Conservation (phyloP, 805 yeast species). For the Torulaspora franciscae region DNA sequence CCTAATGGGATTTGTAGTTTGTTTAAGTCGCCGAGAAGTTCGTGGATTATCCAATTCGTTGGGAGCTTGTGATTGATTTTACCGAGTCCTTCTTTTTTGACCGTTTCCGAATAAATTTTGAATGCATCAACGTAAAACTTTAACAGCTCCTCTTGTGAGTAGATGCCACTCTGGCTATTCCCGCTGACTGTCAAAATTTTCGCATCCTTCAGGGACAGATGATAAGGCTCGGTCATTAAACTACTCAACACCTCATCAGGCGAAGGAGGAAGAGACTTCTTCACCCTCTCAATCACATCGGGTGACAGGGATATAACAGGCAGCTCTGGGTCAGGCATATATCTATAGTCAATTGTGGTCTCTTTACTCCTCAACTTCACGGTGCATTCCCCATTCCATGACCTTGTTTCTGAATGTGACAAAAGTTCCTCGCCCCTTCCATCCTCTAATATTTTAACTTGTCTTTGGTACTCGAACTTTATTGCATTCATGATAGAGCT, state of each 20-base stretch:
- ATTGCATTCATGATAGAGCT: slow-evolving; percentile 76
- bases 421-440: slow-evolving; percentile 34
- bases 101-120: slow-evolving; percentile 34
- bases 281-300: slow-evolving; percentile 41
- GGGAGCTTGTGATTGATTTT: slow-evolving; percentile 38
- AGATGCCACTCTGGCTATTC: slow-evolving; percentile 26
- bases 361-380: slow-evolving; percentile 70
- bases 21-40: slow-evolving; percentile 63
- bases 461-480: slow-evolving; percentile 67
- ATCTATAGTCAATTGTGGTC: slow-evolving; percentile 78
- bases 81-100: slow-evolving; percentile 17
- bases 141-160: slow-evolving; percentile 38
- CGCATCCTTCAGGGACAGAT: slow-evolving; percentile 68
- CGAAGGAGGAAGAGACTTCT: slow-evolving; percentile 45
- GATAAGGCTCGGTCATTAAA: slow-evolving; percentile 48
- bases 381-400: slow-evolving; percentile 83
- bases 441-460: slow-evolving; percentile 44
- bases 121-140: slow-evolving; percentile 45
- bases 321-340: slow-evolving; percentile 91
- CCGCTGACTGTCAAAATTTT: slow-evolving; percentile 54
- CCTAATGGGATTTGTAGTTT: slow-evolving; percentile 40
- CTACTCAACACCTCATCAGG: slow-evolving; percentile 55
- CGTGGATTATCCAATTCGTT: slow-evolving; percentile 80
- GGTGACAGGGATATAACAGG: slow-evolving; percentile 49
- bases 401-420: slow-evolving; percentile 62